These are phyloP conservation scores for Harringtonia aguacate DNA, from an alignment of 2,329 filamentous ascomycete genomes.

Conservation along the genomic window DNA sequence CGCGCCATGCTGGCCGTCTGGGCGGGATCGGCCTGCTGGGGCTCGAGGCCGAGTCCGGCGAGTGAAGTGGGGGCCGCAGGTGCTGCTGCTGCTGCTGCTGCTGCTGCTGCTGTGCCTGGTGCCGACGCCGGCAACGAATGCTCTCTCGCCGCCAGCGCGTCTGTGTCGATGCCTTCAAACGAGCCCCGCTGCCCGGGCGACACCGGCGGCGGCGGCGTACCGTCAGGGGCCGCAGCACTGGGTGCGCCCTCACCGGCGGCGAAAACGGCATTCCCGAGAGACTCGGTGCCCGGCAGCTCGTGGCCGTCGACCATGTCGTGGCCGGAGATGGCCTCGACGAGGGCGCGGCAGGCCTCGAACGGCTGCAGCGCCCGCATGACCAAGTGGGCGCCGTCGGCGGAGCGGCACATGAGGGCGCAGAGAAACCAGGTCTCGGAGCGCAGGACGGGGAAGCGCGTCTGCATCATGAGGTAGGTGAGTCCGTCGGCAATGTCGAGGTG, in stretches of 20 bases:
- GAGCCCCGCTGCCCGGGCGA: too few species aligned
- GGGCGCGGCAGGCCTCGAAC: conserved; percentile 28
- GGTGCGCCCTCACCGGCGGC: too few species aligned
- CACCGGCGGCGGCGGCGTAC: too few species aligned
- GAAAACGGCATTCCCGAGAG: too few species aligned
- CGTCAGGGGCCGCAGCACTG: too few species aligned
- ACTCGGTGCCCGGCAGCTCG: conserved; percentile 7
- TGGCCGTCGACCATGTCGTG: conserved; percentile 19
- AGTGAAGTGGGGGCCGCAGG: conserved; percentile 11
- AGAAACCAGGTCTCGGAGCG: conserved; percentile 53
- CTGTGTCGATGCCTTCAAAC: too few species aligned
- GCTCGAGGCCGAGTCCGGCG: conserved; percentile 28
- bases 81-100: too few species aligned
- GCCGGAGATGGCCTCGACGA: conserved; percentile 40
- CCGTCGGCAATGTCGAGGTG: conserved; percentile 30
- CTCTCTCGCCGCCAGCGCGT: neutral
- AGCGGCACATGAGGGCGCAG: conserved; percentile 47
- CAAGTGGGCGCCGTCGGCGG: conserved; percentile 34
- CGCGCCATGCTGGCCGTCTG: conserved; percentile 33
- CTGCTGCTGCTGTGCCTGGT: too few species aligned
- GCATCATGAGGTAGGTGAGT: conserved; percentile 42
- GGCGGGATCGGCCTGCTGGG: conserved; percentile 34
- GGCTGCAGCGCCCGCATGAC: conserved; percentile 32
- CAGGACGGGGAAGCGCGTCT: conserved; percentile 47
- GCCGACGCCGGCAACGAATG: too few species aligned